Evolutionary conservation across 768 basidiomycete species (phyloP).

Genomic region (Mycena rebaudengoi): DNA sequence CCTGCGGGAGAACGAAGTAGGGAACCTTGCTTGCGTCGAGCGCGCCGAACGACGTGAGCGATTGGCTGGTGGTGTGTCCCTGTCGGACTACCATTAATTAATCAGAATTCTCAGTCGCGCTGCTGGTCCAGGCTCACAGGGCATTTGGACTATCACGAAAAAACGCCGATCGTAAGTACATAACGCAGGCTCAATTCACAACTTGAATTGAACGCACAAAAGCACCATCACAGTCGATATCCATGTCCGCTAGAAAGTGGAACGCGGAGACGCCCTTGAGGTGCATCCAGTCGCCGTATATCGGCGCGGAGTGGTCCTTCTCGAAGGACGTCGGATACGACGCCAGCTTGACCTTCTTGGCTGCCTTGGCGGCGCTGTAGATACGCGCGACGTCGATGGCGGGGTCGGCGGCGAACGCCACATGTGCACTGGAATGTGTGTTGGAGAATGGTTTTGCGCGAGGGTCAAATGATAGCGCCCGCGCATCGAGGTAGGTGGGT

Average conservation of each 20-base stretch:
- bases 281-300: constrained; percentile 26
- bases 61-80: constrained; percentile 29
- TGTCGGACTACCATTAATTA: neutral
- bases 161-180: too few relatives aligned
- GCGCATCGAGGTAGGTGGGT: too few relatives aligned
- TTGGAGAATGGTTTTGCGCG: too few relatives aligned
- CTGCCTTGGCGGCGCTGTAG: constrained; percentile 24
- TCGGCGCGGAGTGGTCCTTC: constrained; percentile 6
- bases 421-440: too few relatives aligned
- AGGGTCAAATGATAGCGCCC: too few relatives aligned
- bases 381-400: constrained; percentile 25
- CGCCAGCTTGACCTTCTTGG: constrained; percentile 4
- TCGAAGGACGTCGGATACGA: constrained; percentile 10
- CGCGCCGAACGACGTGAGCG: constrained; percentile 29
- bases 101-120: neutral
- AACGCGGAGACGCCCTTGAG: constrained; percentile 17
- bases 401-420: constrained; percentile 24
- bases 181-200: neutral
- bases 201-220: neutral
- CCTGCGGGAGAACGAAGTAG: constrained; percentile 29
- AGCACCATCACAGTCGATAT: constrained; percentile 33
- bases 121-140: neutral
- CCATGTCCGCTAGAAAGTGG: constrained; percentile 33
- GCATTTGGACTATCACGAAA: constrained; percentile 16
- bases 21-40: constrained; percentile 32